Percentiles rank a stretch among this genome's conserved stretches.
Evolutionary conservation across 805 yeast species (phyloP).

Genomic region (Zygosaccharomyces kombuchaensis): DNA sequence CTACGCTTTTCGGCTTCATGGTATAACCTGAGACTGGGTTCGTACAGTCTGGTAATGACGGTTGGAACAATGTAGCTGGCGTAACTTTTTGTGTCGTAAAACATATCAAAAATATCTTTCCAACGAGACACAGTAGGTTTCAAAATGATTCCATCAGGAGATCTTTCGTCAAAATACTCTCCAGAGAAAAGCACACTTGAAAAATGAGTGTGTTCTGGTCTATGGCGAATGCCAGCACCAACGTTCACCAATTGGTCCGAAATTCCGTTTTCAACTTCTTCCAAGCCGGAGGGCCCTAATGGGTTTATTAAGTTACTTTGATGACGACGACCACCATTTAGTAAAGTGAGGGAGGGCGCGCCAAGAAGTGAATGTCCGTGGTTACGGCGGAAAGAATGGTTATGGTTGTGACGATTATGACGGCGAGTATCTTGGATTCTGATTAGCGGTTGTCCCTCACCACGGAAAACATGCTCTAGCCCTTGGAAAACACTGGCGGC

Average conservation of each 20-base stretch:
- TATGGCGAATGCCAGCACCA: slow-evolving; percentile 25
- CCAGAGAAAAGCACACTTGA: slow-evolving; percentile 32
- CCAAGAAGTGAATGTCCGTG: slow-evolving; percentile 22
- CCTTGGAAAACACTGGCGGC: slow-evolving; percentile 32
- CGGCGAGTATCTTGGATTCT: slow-evolving; percentile 26
- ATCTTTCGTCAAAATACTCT: slow-evolving; percentile 31
- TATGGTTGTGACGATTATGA: slow-evolving; percentile 23
- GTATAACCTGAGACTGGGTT: slow-evolving; percentile 42
- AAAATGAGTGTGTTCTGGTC: slow-evolving; percentile 27
- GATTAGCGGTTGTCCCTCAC: slow-evolving; percentile 27
- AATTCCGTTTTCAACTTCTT: slow-evolving; percentile 32
- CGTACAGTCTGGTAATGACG: slow-evolving; percentile 46
- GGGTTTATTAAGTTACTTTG: slow-evolving; percentile 33
- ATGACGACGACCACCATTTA: slow-evolving; percentile 27
- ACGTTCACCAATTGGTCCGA: slow-evolving; percentile 26
- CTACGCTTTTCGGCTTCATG: slow-evolving; percentile 30
- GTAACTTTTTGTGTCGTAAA: slow-evolving; percentile 42
- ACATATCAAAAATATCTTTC: slow-evolving; percentile 53
- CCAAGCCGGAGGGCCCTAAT: slow-evolving; percentile 33
- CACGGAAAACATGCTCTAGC: slow-evolving; percentile 31
- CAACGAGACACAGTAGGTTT: slow-evolving; percentile 63
- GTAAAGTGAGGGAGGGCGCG: slow-evolving; percentile 29
- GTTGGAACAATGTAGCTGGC: slow-evolving; percentile 37
- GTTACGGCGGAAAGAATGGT: slow-evolving; percentile 21
- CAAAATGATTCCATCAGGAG: slow-evolving; percentile 30